Conservation (phyloP, 2,329 filamentous ascomycete genomes). For the Trichoderma sp. region DNA sequence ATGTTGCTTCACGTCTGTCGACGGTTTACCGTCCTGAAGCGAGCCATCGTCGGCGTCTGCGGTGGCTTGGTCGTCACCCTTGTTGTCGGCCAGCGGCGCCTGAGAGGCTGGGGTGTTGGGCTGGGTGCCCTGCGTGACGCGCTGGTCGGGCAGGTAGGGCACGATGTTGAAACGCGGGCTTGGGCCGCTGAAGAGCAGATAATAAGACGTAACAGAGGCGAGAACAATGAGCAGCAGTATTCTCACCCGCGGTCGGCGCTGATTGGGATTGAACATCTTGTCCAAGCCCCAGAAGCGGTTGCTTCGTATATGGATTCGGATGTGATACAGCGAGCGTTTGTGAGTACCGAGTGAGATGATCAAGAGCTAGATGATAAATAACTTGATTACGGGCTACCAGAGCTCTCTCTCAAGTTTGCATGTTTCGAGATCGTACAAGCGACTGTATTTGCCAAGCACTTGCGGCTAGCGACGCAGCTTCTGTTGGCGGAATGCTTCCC, state of each 20-base stretch:
- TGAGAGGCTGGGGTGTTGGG: neutral
- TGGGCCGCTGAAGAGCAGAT: slow-evolving; percentile 47
- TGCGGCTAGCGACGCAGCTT: slow-evolving; percentile 32
- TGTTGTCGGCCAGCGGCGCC: slow-evolving; percentile 3
- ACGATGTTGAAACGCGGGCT: slow-evolving; percentile 43
- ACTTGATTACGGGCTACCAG: slow-evolving; percentile 18
- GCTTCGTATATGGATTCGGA: neutral
- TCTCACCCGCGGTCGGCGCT: slow-evolving; percentile 47
- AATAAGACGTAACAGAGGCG: slow-evolving; percentile 49
- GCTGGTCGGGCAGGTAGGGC: slow-evolving; percentile 36
- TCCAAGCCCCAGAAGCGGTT: slow-evolving; percentile 31
- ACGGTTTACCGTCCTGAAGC: slow-evolving; percentile 19
- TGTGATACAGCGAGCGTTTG: neutral
- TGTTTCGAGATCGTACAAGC: slow-evolving; percentile 1
- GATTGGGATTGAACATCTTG: slow-evolving; percentile 42
- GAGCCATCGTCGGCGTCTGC: slow-evolving; percentile 28
- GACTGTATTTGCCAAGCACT: slow-evolving; percentile 35
- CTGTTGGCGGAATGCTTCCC: slow-evolving; percentile 5
- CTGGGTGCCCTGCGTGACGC: neutral
- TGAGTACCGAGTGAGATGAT: neutral
- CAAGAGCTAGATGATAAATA: slow-evolving; percentile 2
- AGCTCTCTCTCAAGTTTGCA: slow-evolving; percentile 27
- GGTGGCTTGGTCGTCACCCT: neutral
- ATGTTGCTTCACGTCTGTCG: neutral
- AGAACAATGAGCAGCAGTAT: slow-evolving; percentile 48